These are phyloP conservation scores for Crotalaria pallida DNA, from an alignment of 306 rosid species.

Conservation along the genomic window DNA sequence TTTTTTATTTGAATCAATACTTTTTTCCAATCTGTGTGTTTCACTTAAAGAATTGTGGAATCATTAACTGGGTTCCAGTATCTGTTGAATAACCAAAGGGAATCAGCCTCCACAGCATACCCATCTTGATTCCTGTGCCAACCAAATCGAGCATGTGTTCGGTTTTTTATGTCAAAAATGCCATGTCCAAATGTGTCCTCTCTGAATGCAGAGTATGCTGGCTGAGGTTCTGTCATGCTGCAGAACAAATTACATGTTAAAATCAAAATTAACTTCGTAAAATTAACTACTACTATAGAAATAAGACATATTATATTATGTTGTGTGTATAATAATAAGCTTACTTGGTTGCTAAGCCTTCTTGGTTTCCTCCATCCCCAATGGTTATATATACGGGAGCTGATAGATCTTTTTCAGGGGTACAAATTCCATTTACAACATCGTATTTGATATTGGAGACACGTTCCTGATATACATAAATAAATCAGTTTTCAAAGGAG, in stretches of 20 bases:
- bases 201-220: constrained; percentile 54
- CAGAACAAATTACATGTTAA: neutral
- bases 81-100: constrained; percentile 52
- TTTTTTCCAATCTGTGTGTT: constrained; percentile 16
- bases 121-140: constrained; percentile 68
- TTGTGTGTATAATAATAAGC: constrained; percentile 4
- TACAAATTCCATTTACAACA: constrained; percentile 62
- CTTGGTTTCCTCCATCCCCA: constrained; percentile 91
- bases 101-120: constrained; percentile 52
- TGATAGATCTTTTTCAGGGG: constrained; percentile 62
- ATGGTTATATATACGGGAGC: constrained; percentile 88
- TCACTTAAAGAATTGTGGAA: constrained; percentile 15
- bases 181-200: constrained; percentile 72
- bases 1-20: no score
- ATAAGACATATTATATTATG: neutral
- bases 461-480: constrained; percentile 57
- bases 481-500: neutral
- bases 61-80: constrained; percentile 53
- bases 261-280: neutral
- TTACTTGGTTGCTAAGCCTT: constrained; percentile 85
- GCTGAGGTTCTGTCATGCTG: constrained; percentile 74
- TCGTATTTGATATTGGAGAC: constrained; percentile 70
- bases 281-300: neutral
- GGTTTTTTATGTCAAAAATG: constrained; percentile 49
- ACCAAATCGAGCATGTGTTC: constrained; percentile 54